Base-by-base conservation (phyloP, 495 filamentous ascomycete species). In the Daldinia decipiens region DNA sequence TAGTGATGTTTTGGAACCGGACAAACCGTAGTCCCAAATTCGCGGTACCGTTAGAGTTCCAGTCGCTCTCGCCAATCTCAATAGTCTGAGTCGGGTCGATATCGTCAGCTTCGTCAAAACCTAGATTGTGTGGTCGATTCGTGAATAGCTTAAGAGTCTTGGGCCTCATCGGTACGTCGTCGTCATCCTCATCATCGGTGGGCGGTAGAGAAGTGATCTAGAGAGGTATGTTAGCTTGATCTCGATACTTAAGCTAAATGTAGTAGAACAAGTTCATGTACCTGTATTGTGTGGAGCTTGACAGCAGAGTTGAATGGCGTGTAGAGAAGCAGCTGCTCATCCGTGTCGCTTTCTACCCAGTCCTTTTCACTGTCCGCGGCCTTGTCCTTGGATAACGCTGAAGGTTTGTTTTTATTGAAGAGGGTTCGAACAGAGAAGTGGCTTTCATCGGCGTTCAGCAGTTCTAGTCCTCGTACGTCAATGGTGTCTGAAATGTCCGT, bases 271-370 rank as follows among this genome's bases (percentile, higher is more conserved):
- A 39, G 7, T 27, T 51, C 65, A 40, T 36, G 29, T 79, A 87
- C 86, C 81, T 87, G 86, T 26, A 99, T 78, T 5, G 93, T 93
- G 77, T 97, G 94, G 31, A 98, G 86, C 84, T 98, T 99, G 64
- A 97, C 73, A 53, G 90, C 93, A 9, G 91, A 88, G 79, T 93
- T 89, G 79, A 99, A 97, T 8, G 95, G 95, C 53, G 97, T 83
- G 78, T 91, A 98, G 58, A 99, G 87, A 90, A 99, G 92, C 65
- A 99, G 79, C 84, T 99, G 96, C 82, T 98, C 93, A 77, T 99
- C 95, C n/a, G 94, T 97, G 76, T 98, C 96, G 76, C 93, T 97
- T 84, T 98, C 93, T n/a, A 98, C 88, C 93, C 93, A 98, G 80
- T 99, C 95, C 58, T 88, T 87, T 15, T 45, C 78, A 15, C 74